Base-by-base conservation (phyloP, 148 eudicot species). In the Heliosperma pusillum region DNA sequence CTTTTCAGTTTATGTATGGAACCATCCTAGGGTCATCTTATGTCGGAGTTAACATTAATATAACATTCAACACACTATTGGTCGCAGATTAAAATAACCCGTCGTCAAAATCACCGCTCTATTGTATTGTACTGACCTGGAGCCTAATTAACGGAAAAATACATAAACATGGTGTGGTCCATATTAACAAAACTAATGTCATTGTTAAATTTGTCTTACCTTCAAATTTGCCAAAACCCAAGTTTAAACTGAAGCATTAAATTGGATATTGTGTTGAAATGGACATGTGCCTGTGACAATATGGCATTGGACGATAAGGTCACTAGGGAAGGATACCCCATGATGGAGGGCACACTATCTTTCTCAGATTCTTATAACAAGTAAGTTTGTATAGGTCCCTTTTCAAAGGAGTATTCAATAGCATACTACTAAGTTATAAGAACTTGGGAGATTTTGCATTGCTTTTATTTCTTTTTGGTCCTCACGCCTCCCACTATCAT, bases 401-500 rank as follows among this genome's bases (percentile, higher is more conserved):
- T 72, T 56, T 15, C 70, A 62, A 67, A 73, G 44, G 1, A 16
- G 21, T 58, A 69, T 69, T 75, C 47, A 58, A 60, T 74, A n/a
- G 0, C 52, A 58, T 69, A 45, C 36, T 7, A 21, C 36, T 55
- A 24, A 13, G 22, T 7, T 58, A 9, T 68, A 40, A 58, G 40
- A 68, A 67, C 73, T 68, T 76, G 57, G 10, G 27, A 44, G 71
- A 44, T 47, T 36, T 45, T 79, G 57, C 36, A 22, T 40, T 19
- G 82, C 76, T 80, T 75, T 80, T 21, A 76, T 44, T 40, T 64
- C 76, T 12, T 62, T 73, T 29, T 78, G 81, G 76, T 72, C 77
- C 72, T 63, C 71, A 53, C 73, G 29, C 45, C 64, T 17, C 57
- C 68, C 25, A 19, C 56, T 73, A 0, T 12, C 19, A 16, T 25